phyloP scores from a whole-genome alignment of 2,329 filamentous ascomycete genomes.

The Grosmannia penicillata region DNA sequence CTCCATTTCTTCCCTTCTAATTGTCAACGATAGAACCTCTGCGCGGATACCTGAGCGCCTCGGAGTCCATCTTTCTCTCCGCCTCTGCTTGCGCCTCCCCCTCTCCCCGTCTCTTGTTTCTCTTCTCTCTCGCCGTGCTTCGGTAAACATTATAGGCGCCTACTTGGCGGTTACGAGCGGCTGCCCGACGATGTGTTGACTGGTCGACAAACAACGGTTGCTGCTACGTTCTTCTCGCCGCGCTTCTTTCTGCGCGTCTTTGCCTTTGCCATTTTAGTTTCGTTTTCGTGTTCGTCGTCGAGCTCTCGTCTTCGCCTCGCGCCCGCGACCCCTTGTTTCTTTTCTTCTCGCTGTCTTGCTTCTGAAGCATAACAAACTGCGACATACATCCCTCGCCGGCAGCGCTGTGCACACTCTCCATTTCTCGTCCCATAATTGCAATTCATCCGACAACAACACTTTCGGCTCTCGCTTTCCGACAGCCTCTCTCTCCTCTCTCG shows the following conservation, averaged over 20 bases:
- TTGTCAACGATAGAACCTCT: background rate
- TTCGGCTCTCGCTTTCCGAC: background rate
- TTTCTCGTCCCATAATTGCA: no score
- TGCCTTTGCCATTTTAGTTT: constrained; percentile 2
- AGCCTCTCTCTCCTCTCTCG: background rate
- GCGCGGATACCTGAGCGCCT: background rate
- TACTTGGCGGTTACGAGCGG: background rate
- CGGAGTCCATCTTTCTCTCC: background rate
- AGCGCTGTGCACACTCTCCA: background rate
- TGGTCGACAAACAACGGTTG: constrained; percentile 1
- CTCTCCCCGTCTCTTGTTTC: background rate
- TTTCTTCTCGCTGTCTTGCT: background rate
- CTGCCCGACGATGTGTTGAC: constrained; percentile 3
- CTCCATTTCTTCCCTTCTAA: background rate
- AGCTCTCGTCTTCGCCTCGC: no score
- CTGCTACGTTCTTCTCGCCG: background rate
- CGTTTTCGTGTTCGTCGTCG: background rate
- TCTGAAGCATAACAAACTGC: background rate
- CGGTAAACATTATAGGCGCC: background rate
- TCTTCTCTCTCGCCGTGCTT: background rate
- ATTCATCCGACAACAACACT: background rate
- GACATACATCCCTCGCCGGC: background rate
- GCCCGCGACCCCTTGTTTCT: no score
- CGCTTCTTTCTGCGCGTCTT: background rate
- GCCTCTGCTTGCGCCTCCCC: background rate